A percentile compares a stretch with the other conserved stretches of the same genome.
These are phyloP conservation scores for Fusarium pilosicola DNA, from an alignment of 2,329 filamentous ascomycete species.

Conservation along the genomic window DNA sequence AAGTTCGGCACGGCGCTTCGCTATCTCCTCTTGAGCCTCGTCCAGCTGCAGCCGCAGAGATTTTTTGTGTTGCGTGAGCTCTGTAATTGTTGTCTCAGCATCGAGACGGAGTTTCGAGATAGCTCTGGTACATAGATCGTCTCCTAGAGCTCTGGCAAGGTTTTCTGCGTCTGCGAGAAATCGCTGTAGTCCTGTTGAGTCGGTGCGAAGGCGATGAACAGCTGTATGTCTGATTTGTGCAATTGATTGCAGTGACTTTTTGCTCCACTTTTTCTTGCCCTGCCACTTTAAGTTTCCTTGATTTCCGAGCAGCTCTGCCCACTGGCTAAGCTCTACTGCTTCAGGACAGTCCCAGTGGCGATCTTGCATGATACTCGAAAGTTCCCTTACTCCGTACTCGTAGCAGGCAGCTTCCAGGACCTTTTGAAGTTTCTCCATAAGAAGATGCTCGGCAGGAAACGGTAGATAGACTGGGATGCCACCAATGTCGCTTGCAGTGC, in stretches of 20 bases:
- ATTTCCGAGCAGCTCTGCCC: too few relatives aligned
- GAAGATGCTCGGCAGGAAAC: too few relatives aligned
- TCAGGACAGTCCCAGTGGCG: too few relatives aligned
- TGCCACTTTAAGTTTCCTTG: too few relatives aligned
- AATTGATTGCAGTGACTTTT: accelerated
- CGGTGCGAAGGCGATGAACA: accelerated
- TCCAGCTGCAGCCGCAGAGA: accelerated
- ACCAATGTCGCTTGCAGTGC: too few relatives aligned
- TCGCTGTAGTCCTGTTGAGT: accelerated
- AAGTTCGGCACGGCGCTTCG: accelerated
- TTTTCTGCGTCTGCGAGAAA: neutral
- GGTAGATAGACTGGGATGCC: too few relatives aligned
- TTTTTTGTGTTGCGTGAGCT: neutral
- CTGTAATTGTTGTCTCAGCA: accelerated
- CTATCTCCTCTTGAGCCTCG: neutral
- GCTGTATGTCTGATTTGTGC: neutral
- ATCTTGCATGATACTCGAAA: too few relatives aligned
- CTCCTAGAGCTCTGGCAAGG: neutral
- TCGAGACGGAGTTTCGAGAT: neutral
- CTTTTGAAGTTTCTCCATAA: too few relatives aligned
- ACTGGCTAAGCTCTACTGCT: neutral
- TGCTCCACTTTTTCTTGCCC: too few relatives aligned
- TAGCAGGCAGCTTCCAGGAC: too few relatives aligned
- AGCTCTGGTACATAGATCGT: accelerated
- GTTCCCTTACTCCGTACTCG: too few relatives aligned